Conservation (phyloP, 163 green algal species). For the Scenedesmus sp. region DNA sequence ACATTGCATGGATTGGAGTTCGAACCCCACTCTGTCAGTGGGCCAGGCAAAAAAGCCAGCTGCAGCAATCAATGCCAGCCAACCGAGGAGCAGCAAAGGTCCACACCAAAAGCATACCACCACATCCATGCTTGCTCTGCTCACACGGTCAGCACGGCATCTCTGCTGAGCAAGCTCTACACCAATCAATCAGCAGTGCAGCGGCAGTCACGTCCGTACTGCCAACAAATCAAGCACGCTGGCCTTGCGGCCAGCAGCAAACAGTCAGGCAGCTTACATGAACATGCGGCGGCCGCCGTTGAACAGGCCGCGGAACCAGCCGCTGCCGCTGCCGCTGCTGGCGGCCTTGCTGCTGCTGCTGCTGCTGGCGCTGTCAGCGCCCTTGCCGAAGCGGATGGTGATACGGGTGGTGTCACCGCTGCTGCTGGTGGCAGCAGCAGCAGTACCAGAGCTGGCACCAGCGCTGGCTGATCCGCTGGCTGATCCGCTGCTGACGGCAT, state of each 20-base stretch:
- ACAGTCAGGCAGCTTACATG: not conserved
- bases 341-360: slow-evolving; percentile 2
- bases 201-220: too few species aligned
- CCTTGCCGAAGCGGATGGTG: not conserved
- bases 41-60: too few species aligned
- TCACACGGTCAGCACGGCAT: too few species aligned
- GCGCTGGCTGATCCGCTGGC: not conserved
- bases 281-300: not conserved
- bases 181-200: too few species aligned
- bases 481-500: not conserved
- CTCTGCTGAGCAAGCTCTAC: too few species aligned
- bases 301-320: slow-evolving; percentile 10
- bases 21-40: too few species aligned
- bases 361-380: slow-evolving; percentile 6
- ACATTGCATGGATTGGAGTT: too few species aligned
- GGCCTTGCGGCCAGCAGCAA: not conserved
- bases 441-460: not conserved
- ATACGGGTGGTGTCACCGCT: not conserved
- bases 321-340: slow-evolving; percentile 10
- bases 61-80: too few species aligned
- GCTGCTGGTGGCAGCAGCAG: not conserved
- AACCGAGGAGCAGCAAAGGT: too few species aligned
- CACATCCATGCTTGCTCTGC: too few species aligned
- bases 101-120: too few species aligned
- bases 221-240: too few species aligned